Base-by-base conservation (phyloP, 179 eudicot genomes). In the Nepenthes alata region DNA sequence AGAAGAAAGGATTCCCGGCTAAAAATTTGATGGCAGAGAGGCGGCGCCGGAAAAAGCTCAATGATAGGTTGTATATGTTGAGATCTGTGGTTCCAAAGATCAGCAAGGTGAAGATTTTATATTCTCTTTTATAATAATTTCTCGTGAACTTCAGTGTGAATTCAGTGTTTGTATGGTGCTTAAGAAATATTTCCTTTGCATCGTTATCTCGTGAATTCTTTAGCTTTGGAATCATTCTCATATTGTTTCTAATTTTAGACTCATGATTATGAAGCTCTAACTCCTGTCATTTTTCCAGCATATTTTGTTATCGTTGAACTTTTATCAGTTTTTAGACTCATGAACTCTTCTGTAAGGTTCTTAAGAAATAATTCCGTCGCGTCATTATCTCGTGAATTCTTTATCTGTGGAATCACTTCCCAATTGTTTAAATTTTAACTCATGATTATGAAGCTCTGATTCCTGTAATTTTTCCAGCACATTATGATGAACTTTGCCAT, bases 1-100 rank as follows among this genome's bases (percentile, higher is more conserved):
- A 89, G 84, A 91, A 86, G 81, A 91, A 86, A 62, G 95, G 96
- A 4, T 58, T 83, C 4, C 98, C 98, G 5, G 98, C 98, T 6
- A 91, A 91, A 83, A 91, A 91, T 60, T 61, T 91, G 75, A 91
- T 91, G 98, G 98, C 98, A 0, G 96, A 91, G 54, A 68, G 98
- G 58, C 85, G 98, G 10, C 75, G 98, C 12, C 63, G 96, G 70
- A 86, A 91, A 85, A 91, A 91, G 82, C 95, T 91, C 65, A 91
- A 91, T 74, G 98, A 91, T 58, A 76, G 98, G 79, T 82, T 91
- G 1, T 89, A 89, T 75, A 86, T 89, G 98, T 67, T 91, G 53
- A 74, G 98, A 64, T 91, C 98, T 49, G 96, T 91, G 67, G 98
- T 91, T 9, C 98, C 98, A 54, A 91, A 89, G 75, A 91, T 91